Evolutionary conservation across 2,329 filamentous ascomycete species (phyloP).

Genomic region (Aspergillus ochraceus): DNA sequence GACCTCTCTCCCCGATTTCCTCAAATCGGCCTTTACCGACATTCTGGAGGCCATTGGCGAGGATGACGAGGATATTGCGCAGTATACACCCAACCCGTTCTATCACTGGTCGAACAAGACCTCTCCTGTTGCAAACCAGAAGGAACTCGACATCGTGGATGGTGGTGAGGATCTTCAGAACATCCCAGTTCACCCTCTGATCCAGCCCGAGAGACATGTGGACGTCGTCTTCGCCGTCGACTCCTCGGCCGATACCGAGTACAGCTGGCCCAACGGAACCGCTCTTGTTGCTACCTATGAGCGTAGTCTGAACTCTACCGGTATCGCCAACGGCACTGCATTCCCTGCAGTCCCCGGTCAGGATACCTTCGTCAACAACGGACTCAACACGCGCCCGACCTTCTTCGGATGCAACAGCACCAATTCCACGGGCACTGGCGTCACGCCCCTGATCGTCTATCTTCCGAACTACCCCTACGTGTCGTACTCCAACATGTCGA

Average conservation of each 20-base stretch:
- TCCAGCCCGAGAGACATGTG: slow-evolving; percentile 66
- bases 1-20: slow-evolving; percentile 46
- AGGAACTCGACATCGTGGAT: slow-evolving; percentile 68
- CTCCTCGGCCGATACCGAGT: slow-evolving; percentile 67
- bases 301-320: slow-evolving; percentile 54
- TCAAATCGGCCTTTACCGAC: slow-evolving; percentile 53
- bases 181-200: slow-evolving; percentile 71
- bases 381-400: slow-evolving; percentile 68
- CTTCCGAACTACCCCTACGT: slow-evolving; percentile 83
- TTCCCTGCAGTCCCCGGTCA: slow-evolving; percentile 71
- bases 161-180: slow-evolving; percentile 75
- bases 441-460: slow-evolving; percentile 74
- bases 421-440: slow-evolving; percentile 58
- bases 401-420: slow-evolving; percentile 74
- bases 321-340: slow-evolving; percentile 61
- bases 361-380: slow-evolving; percentile 73
- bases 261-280: slow-evolving; percentile 73
- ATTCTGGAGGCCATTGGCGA: slow-evolving; percentile 58
- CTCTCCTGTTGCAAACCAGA: slow-evolving; percentile 56
- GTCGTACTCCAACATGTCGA: slow-evolving; percentile 73
- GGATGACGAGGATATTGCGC: slow-evolving; percentile 68
- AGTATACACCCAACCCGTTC: slow-evolving; percentile 74
- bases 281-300: slow-evolving; percentile 70
- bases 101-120: slow-evolving; percentile 59
- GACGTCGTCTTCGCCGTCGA: slow-evolving; percentile 80